phyloP scores from a whole-genome alignment of 345 rosid genomes.

The Salix exigua region DNA sequence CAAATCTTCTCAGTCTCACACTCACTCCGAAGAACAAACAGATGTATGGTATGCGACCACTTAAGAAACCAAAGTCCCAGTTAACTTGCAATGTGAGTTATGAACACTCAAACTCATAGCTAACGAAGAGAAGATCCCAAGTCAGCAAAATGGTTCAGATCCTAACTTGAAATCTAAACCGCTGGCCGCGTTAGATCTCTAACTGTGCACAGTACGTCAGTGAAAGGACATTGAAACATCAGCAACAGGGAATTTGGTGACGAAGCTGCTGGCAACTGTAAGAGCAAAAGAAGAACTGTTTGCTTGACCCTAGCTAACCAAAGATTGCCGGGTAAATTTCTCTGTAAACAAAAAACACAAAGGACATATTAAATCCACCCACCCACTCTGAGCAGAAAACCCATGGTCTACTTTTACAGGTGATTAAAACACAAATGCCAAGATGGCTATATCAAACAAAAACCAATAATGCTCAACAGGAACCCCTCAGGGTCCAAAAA shows the following conservation, averaged over 20 bases:
- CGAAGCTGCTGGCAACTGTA: neutral
- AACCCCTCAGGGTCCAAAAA: conserved; percentile 9
- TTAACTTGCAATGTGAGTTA: neutral
- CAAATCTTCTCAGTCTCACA: conserved; percentile 2
- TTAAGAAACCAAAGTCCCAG: conserved; percentile 6
- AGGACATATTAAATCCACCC: conserved; percentile 10
- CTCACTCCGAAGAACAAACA: conserved; percentile 5
- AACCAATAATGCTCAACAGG: conserved; percentile 11
- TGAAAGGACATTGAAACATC: neutral
- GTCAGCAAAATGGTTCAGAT: neutral
- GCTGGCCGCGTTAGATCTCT: neutral
- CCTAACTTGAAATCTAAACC: conserved; percentile 2
- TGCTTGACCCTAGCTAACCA: neutral
- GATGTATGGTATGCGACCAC: neutral
- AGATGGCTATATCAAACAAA: conserved; percentile 8
- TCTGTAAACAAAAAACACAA: conserved; percentile 9
- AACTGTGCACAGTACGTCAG: neutral
- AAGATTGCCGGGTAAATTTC: conserved; percentile 3
- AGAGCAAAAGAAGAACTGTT: neutral
- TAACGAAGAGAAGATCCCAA: neutral
- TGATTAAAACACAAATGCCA: conserved; percentile 10
- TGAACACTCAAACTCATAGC: neutral
- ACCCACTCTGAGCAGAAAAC: neutral
- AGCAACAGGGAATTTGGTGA: neutral
- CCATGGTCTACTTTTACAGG: conserved; percentile 3